These are phyloP conservation scores for Calonectria fujianensis DNA, from an alignment of 2,329 filamentous ascomycete species.

Conservation along the genomic window DNA sequence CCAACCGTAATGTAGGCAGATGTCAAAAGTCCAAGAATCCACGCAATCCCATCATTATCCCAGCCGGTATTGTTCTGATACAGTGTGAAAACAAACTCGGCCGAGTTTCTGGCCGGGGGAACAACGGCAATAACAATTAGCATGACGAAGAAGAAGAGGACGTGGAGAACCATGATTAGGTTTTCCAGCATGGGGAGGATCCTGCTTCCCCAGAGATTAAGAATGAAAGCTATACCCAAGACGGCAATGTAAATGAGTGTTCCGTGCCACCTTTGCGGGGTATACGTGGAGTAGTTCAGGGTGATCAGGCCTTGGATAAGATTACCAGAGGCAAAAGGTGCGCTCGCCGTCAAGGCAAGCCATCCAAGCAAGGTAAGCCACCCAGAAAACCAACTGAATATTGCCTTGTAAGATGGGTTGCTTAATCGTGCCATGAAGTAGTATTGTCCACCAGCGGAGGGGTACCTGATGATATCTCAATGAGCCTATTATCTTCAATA, in stretches of 20 bases:
- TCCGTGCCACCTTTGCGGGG: slow-evolving; percentile 31
- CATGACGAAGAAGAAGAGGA: slow-evolving; percentile 32
- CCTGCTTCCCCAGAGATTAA: slow-evolving; percentile 30
- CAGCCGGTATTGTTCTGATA: slow-evolving; percentile 36
- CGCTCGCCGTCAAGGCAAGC: slow-evolving; percentile 32
- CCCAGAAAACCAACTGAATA: slow-evolving; percentile 17
- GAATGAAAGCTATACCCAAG: background rate
- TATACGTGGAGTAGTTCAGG: slow-evolving; percentile 32
- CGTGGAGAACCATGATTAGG: slow-evolving; percentile 31
- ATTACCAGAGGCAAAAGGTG: slow-evolving; percentile 29
- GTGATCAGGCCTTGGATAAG: slow-evolving; percentile 37
- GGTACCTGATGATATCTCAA: slow-evolving; percentile 57
- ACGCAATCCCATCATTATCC: slow-evolving; percentile 17
- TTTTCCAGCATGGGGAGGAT: slow-evolving; percentile 32
- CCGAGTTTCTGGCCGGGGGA: slow-evolving; percentile 26
- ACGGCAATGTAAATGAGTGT: slow-evolving; percentile 10
- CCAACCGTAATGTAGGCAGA: slow-evolving; percentile 24
- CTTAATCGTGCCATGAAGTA: slow-evolving; percentile 33
- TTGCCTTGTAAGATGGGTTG: slow-evolving; percentile 4
- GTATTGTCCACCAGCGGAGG: slow-evolving; percentile 58
- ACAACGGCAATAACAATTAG: slow-evolving; percentile 15
- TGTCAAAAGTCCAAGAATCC: slow-evolving; percentile 28
- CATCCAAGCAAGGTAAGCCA: slow-evolving; percentile 34
- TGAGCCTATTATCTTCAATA: background rate
- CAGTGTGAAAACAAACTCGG: slow-evolving; percentile 27